Evolutionary conservation across 192 early-diverging fungal genomes (phyloP).

Genomic region (Coemansia guatemalensis): DNA sequence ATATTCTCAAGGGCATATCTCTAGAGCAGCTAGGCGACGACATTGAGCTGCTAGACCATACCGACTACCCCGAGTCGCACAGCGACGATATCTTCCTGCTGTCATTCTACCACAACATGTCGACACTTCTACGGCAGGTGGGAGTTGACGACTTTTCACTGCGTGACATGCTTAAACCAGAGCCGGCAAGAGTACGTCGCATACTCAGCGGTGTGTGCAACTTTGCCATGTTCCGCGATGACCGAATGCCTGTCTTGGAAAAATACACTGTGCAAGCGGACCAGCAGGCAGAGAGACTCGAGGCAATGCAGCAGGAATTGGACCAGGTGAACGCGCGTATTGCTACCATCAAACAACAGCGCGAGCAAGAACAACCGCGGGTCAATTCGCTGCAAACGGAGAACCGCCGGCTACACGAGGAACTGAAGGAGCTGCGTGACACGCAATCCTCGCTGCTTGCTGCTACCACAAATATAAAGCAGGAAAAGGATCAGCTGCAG

Average conservation of each 20-base stretch:
- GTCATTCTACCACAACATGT: slow-evolving; percentile 66
- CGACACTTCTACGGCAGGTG: slow-evolving; percentile 64
- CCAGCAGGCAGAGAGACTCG: slow-evolving; percentile 37
- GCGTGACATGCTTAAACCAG: slow-evolving; percentile 78
- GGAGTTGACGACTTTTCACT: slow-evolving; percentile 76
- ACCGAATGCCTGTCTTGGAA: slow-evolving; percentile 66
- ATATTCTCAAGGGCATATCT: slow-evolving; percentile 65
- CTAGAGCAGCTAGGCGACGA: slow-evolving; percentile 54
- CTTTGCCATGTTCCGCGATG: slow-evolving; percentile 88
- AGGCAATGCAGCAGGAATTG: slow-evolving; percentile 53
- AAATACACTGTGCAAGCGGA: slow-evolving; percentile 62
- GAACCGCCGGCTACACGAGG: slow-evolving; percentile 55
- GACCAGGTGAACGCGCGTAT: slow-evolving; percentile 60
- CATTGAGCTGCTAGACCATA: slow-evolving; percentile 35
- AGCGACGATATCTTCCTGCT: slow-evolving; percentile 64
- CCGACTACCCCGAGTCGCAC: slow-evolving; percentile 61
- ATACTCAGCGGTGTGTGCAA: slow-evolving; percentile 86
- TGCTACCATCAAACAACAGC: slow-evolving; percentile 53
- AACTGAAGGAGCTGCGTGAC: slow-evolving; percentile 56
- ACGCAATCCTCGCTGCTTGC: slow-evolving; percentile 44
- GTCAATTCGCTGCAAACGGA: slow-evolving; percentile 50
- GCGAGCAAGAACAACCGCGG: slow-evolving; percentile 57
- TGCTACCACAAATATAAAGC: slow-evolving; percentile 52
- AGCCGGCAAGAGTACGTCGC: slow-evolving; percentile 61
- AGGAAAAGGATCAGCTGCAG: slow-evolving; percentile 55